phyloP scores from a whole-genome alignment of 1,284 basidiomycete species.

The Rugosomyces carneus region DNA sequence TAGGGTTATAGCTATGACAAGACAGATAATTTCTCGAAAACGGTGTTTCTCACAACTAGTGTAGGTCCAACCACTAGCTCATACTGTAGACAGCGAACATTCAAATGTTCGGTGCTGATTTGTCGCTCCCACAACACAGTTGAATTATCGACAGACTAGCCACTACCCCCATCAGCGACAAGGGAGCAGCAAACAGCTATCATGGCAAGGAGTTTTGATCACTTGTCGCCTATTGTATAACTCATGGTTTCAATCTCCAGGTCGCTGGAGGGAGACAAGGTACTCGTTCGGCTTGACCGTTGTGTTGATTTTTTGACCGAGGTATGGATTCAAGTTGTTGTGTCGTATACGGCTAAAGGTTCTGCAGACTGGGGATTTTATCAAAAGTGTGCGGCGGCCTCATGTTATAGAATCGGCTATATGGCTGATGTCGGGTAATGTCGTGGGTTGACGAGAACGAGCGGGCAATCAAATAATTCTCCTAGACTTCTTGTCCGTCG shows the following conservation, averaged over 20 bases:
- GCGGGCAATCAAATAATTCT: not conserved
- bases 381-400: constrained; percentile 5
- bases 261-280: constrained; percentile 1
- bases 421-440: constrained; percentile 7
- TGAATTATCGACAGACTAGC: not conserved
- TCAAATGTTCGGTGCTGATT: not conserved
- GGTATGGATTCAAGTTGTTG: not conserved
- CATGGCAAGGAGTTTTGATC: constrained; percentile 8
- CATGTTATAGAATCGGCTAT: constrained; percentile 6
- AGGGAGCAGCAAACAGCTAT: constrained; percentile 6
- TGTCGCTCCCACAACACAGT: not conserved
- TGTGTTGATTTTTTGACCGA: constrained; percentile 11
- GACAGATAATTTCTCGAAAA: not conserved
- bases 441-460: not conserved
- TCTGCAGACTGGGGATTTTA: not conserved
- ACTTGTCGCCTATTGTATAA: not conserved
- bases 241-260: not conserved
- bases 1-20: not conserved
- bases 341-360: not conserved
- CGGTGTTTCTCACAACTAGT: constrained; percentile 1
- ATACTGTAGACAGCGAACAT: not conserved
- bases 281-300: constrained; percentile 10
- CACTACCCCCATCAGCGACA: constrained; percentile 3
- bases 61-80: not conserved
- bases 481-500: constrained; percentile 9